phyloP scores from a whole-genome alignment of 2,329 filamentous ascomycete genomes.

The Laburnicola sp. region DNA sequence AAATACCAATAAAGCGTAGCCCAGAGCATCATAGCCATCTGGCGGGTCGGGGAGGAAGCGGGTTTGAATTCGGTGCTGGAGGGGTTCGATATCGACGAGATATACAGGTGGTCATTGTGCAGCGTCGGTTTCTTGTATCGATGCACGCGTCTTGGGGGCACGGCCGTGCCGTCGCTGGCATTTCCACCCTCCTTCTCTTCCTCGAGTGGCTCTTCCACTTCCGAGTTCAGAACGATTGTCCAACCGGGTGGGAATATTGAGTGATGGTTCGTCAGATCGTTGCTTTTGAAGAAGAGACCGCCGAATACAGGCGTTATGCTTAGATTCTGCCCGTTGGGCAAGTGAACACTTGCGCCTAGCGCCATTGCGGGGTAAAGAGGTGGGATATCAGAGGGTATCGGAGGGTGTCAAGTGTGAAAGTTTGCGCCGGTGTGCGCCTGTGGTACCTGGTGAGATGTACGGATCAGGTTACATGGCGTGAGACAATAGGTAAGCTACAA shows the following conservation, averaged over 20 bases:
- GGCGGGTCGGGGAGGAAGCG: constrained; percentile 76
- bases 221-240: constrained; percentile 83
- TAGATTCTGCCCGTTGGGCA: constrained; percentile 86
- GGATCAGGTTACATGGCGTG: constrained; percentile 15
- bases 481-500: background rate
- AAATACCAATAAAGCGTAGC: constrained; percentile 97
- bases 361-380: constrained; percentile 36
- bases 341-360: constrained; percentile 58
- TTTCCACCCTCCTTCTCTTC: constrained; percentile 38
- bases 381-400: no score
- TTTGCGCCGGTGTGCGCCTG: no score
- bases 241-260: constrained; percentile 82
- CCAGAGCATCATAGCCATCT: constrained; percentile 97
- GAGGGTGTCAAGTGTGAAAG: no score
- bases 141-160: constrained; percentile 51
- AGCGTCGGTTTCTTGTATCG: constrained; percentile 76
- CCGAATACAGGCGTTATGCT: constrained; percentile 85
- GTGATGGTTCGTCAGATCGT: constrained; percentile 67
- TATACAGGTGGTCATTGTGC: constrained; percentile 79
- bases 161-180: constrained; percentile 18
- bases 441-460: background rate
- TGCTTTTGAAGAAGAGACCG: constrained; percentile 86
- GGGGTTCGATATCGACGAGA: constrained; percentile 87
- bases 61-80: constrained; percentile 79
- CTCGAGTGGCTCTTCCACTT: constrained; percentile 50